These are phyloP conservation scores for Chaetomium fimeti DNA, from an alignment of 495 filamentous ascomycete species.

Conservation along the genomic window DNA sequence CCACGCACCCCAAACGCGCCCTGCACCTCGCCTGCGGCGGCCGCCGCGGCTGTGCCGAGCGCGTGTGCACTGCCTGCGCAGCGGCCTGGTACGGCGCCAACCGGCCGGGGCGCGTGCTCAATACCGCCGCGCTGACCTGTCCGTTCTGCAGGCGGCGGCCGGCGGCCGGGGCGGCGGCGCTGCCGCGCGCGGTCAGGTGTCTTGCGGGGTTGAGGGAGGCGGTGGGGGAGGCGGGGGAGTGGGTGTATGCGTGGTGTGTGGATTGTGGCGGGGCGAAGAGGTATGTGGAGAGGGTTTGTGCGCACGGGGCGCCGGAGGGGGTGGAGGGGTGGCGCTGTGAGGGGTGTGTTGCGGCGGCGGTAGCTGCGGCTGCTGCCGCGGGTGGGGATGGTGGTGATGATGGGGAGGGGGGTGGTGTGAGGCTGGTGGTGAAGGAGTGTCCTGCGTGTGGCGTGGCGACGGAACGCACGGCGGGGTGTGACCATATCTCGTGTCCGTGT, in stretches of 20 bases:
- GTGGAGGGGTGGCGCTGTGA: slow-evolving; percentile 21
- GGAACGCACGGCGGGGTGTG: slow-evolving; percentile 21
- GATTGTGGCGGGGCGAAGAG: slow-evolving; percentile 38
- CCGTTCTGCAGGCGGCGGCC: slow-evolving; percentile 47
- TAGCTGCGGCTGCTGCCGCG: neutral
- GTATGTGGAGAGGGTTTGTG: slow-evolving; percentile 28
- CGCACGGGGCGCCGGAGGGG: slow-evolving; percentile 6
- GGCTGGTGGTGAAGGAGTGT: slow-evolving; percentile 18
- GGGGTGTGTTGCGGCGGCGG: slow-evolving; percentile 15
- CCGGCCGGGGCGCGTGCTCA: slow-evolving; percentile 38
- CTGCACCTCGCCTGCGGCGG: slow-evolving; percentile 31
- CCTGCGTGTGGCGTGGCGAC: slow-evolving; percentile 21
- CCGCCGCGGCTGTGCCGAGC: slow-evolving; percentile 24
- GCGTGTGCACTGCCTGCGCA: slow-evolving; percentile 27
- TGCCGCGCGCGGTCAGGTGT: slow-evolving; percentile 24
- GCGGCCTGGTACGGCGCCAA: slow-evolving; percentile 35
- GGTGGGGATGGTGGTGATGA: neutral
- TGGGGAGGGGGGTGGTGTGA: neutral
- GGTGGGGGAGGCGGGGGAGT: slow-evolving; percentile 36
- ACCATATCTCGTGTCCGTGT: slow-evolving; percentile 24
- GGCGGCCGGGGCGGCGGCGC: slow-evolving; percentile 19
- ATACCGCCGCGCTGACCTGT: slow-evolving; percentile 43
- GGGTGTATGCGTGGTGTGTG: slow-evolving; percentile 46
- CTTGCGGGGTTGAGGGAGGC: slow-evolving; percentile 30
- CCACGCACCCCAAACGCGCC: slow-evolving; percentile 28